phyloP scores from a whole-genome alignment of 768 basidiomycete genomes.

The Boletus vermiculosoides region DNA sequence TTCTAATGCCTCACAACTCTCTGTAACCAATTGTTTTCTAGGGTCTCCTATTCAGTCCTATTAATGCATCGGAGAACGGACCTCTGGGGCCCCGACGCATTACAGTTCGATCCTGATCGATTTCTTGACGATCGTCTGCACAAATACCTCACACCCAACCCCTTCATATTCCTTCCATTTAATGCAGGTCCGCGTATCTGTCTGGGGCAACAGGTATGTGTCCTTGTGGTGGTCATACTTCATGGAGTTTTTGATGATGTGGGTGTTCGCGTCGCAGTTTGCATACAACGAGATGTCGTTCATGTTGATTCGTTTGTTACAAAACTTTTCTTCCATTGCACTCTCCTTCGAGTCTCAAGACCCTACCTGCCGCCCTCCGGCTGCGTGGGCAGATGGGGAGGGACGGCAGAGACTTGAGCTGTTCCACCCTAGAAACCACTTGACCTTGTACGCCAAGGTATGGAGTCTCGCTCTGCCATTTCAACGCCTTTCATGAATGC shows the following conservation, averaged over 20 bases:
- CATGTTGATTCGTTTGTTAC: constrained; percentile 31
- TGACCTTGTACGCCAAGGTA: constrained; percentile 40
- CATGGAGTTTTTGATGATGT: neutral
- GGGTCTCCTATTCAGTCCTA: constrained; percentile 30
- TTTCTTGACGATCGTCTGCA: constrained; percentile 39
- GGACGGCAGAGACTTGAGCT: constrained; percentile 30
- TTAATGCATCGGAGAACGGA: constrained; percentile 38
- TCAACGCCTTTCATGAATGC: neutral
- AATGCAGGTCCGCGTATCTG: constrained; percentile 42
- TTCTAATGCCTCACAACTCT: neutral
- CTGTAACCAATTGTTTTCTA: constrained; percentile 1
- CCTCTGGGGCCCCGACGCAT: constrained; percentile 39
- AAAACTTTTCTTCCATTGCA: constrained; percentile 25
- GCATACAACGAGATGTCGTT: constrained; percentile 36
- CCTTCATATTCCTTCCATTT: constrained; percentile 43
- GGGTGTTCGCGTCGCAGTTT: constrained; percentile 24
- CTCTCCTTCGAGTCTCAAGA: constrained; percentile 31
- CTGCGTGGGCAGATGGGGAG: constrained; percentile 23
- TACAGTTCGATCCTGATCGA: constrained; percentile 40
- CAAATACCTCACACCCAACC: constrained; percentile 38
- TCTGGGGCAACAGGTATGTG: constrained; percentile 37
- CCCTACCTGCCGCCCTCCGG: constrained; percentile 25
- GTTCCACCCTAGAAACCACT: constrained; percentile 27
- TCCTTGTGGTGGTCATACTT: neutral
- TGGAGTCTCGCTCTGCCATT: constrained; percentile 1